Evolutionary conservation across 768 basidiomycete species (phyloP), one percentile per base, ranked within the genome.

Genomic region (Lanmaoa pseudosensibilis): DNA sequence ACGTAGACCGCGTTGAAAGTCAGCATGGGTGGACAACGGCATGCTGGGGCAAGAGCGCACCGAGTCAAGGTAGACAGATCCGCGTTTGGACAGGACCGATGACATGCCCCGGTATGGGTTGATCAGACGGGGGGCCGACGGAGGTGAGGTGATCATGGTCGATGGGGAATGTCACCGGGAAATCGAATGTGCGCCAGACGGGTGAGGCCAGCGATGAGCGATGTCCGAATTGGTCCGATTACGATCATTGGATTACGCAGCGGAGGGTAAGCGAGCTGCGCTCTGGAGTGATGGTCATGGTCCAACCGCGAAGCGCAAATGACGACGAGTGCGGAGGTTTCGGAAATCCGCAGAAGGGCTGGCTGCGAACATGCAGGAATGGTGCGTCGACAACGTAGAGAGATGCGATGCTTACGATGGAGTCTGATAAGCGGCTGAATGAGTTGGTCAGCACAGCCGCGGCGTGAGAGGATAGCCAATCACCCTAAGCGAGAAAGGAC

Each of bases 291-390:
- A 33, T 36, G 15, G 30, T 51, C 32, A 41, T 19, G 34, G 27
- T 23, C 16, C 50, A 18, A 37, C 32, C 19, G 32, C 30, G 15
- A 47, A 37, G 21, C 19, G 30, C 10, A 13, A 50, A 48, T 48
- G 34, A 49, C 23, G 32, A 44, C 39, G 45, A 36, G 43, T 12
- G 12, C 15, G 54, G 19, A 41, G 5, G 27, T 11, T 25, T 30
- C 47, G 48, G 45, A 12, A 44, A 45, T 39, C 50, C 25, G 32
- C 30, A 50, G 36, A n/a, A 43, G 27, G 9, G 16, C 43, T 37
- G 6, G 51, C 50, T 64, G 62, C 27, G 43, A 49, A 62, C 68
- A 66, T 61, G 68, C 61, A 60, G 50, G 34, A 55, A 63, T 61
- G 68, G 59, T 61, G 59, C 9, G 59, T 59, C 44, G 58, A 55